Evolutionary conservation across 2,329 filamentous ascomycete species (phyloP).

Genomic region (Chalaropsis ovoidea): DNA sequence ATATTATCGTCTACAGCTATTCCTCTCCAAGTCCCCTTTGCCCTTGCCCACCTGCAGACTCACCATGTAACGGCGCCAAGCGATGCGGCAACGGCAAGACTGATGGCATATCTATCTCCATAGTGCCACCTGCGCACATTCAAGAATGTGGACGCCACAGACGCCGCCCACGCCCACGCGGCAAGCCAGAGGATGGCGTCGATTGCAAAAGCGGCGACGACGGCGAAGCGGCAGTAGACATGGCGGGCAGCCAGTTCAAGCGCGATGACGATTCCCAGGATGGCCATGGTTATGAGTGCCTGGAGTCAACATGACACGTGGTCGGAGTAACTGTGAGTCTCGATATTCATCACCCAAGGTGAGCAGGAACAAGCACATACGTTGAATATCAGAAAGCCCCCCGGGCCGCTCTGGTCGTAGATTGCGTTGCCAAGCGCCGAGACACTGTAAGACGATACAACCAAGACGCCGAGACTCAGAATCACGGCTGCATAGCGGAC

Average conservation of each 20-base stretch:
- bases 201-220: slow-evolving; percentile 34
- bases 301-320: slow-evolving; percentile 27
- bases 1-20: background rate
- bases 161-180: slow-evolving; percentile 37
- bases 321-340: slow-evolving; percentile 14
- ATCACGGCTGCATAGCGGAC: slow-evolving; percentile 35
- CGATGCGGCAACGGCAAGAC: slow-evolving; percentile 35
- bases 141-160: slow-evolving; percentile 31
- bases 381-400: slow-evolving; percentile 40
- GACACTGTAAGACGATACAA: slow-evolving; percentile 35
- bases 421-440: slow-evolving; percentile 30
- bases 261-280: slow-evolving; percentile 34
- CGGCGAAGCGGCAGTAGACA: slow-evolving; percentile 35
- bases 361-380: slow-evolving; percentile 32
- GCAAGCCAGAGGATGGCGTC: slow-evolving; percentile 38
- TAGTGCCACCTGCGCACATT: slow-evolving; percentile 26
- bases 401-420: slow-evolving; percentile 31
- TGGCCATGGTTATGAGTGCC: slow-evolving; percentile 36
- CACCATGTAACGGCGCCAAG: slow-evolving; percentile 38
- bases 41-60: slow-evolving; percentile 21
- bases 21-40: background rate
- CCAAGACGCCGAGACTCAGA: slow-evolving; percentile 36
- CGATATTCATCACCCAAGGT: background rate
- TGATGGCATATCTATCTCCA: slow-evolving; percentile 28
- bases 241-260: slow-evolving; percentile 33